Conservation (phyloP, 257 asterid species). For the Coffea canephora region DNA sequence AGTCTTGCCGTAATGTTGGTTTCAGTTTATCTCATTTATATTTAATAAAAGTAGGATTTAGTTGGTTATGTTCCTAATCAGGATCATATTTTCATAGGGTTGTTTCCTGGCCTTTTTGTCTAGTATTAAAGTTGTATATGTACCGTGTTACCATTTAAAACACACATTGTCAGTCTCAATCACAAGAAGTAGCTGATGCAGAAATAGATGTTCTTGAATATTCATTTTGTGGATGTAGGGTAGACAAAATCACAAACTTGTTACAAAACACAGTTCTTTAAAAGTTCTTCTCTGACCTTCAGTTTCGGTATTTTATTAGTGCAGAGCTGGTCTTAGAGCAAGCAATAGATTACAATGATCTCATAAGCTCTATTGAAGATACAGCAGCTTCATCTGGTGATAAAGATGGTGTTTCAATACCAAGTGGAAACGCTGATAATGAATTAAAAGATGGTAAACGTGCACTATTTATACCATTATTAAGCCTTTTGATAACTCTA, state of each 20-base stretch:
- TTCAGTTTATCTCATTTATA: too few species aligned
- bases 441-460: slow-evolving; percentile 41
- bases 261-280: neutral
- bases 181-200: neutral
- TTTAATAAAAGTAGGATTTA: too few species aligned
- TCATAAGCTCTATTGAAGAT: slow-evolving; percentile 51
- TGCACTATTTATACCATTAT: neutral
- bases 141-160: too few species aligned
- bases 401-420: slow-evolving; percentile 22
- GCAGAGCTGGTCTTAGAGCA: slow-evolving; percentile 82
- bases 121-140: too few species aligned
- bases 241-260: neutral
- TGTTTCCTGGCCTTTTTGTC: too few species aligned
- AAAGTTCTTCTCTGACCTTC: slow-evolving; percentile 6
- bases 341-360: slow-evolving; percentile 84
- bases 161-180: too few species aligned
- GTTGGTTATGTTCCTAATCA: too few species aligned
- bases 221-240: neutral
- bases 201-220: neutral
- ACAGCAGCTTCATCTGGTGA: slow-evolving; percentile 32
- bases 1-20: neutral
- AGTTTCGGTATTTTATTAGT: slow-evolving; percentile 40
- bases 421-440: slow-evolving; percentile 26
- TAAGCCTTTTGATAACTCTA: too few species aligned
- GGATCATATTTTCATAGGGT: too few species aligned